Base-by-base conservation (phyloP, 1,284 basidiomycete species). In the Marasmius oreades region DNA sequence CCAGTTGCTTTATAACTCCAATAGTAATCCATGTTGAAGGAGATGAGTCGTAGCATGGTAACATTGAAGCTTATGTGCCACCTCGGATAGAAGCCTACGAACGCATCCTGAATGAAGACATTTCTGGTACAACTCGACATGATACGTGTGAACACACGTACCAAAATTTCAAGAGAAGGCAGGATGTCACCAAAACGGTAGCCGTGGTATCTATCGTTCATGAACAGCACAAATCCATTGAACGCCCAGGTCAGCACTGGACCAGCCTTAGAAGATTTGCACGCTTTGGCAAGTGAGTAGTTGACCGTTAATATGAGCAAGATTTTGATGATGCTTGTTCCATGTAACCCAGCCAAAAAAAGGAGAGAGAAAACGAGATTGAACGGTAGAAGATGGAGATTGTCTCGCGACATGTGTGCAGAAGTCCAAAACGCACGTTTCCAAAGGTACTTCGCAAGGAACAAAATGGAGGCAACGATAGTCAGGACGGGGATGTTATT, bases 61-160 rank as follows among this genome's bases (percentile, higher is more conserved):
- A 99, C 95, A 70, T 99, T 99, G 79, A 96, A 98, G 64, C 80
- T 86, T 67, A 98, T 82, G 66, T 98, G 86, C 96, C 97, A 99
- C 31, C 94, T 79, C 4, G 94, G 92, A 62, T 82, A 95, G 55
- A 78, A 84, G 48, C 77, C 96, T 74, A 71, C 65, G 59, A 81
- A 85, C 37, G 57, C 65, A 68, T 98, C 94, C 90, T 96, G 62
- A 45, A 43, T 46, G 5, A 36, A 43, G 51, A 37, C n/a, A 42
- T 20, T 51, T 46, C 18, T 20, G 45, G 42, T 42, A 18, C 53
- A 5, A 42, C 26, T 20, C 46, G 28, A 31, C 28, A 31, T 33
- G 11, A 5, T 12, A 24, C 14, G 12, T 22, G 39, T 42, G 18
- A 53, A 37, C 14, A 22, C 18, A 65, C 72, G 20, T 47, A 77